Evolutionary conservation across 768 basidiomycete genomes (phyloP).

Genomic region (Panus rudis): DNA sequence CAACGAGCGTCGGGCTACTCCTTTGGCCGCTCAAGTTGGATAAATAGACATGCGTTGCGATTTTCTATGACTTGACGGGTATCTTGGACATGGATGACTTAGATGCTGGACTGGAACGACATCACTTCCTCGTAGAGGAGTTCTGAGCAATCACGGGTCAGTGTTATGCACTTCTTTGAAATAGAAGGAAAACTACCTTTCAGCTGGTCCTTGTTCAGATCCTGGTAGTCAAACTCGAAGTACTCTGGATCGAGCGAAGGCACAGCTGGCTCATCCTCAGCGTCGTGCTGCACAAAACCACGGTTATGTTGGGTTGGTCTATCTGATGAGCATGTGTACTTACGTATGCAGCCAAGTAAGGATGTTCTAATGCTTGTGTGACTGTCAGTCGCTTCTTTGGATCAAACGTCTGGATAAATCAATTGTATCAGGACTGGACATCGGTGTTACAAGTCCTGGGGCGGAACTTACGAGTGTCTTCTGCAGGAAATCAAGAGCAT

Average conservation of each 20-base stretch:
- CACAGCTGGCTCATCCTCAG: slow-evolving; percentile 85
- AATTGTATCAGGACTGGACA: too few species aligned
- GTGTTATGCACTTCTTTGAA: neutral
- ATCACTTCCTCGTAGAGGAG: slow-evolving; percentile 81
- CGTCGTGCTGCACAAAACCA: slow-evolving; percentile 53
- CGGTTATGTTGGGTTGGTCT: neutral
- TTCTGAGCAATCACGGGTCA: slow-evolving; percentile 27
- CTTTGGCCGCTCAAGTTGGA: too few species aligned
- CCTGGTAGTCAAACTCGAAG: slow-evolving; percentile 82
- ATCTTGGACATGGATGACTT: too few species aligned
- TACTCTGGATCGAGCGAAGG: slow-evolving; percentile 75
- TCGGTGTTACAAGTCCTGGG: too few species aligned
- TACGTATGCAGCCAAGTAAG: slow-evolving; percentile 74
- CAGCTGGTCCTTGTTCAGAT: slow-evolving; percentile 66
- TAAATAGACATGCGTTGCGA: too few species aligned
- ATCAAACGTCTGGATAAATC: slow-evolving; percentile 63
- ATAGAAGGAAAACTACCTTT: slow-evolving; percentile 32
- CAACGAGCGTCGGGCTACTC: too few species aligned
- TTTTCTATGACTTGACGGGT: too few species aligned
- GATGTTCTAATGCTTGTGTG: slow-evolving; percentile 75
- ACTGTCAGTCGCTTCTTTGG: slow-evolving; percentile 81
- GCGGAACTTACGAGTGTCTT: slow-evolving; percentile 52
- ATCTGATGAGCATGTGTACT: slow-evolving; percentile 16
- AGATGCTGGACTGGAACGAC: slow-evolving; percentile 63
- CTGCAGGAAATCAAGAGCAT: slow-evolving; percentile 66